Evolutionary conservation across 2,329 filamentous ascomycete genomes (phyloP), one percentile per base, ranked within the genome.

Genomic region (Fusarium sacchari): DNA sequence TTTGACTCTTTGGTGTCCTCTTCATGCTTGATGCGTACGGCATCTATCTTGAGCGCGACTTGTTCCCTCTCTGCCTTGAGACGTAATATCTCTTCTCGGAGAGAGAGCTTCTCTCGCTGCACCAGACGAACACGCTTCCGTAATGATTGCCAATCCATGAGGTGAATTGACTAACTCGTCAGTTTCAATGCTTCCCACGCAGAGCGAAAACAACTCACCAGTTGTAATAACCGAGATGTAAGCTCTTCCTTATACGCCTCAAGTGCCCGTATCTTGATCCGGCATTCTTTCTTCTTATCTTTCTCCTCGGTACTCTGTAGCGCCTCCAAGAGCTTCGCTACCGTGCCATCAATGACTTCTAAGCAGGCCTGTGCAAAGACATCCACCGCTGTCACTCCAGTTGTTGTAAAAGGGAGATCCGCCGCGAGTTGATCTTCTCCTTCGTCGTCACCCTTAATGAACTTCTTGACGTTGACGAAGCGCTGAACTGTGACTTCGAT

Each of bases 351-450:
- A 26, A 91, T 83, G 37, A 91, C 84, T 75, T 92, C 90, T 39
- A 90, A 86, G 76, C 88, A 92, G 20, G 91, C 84, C 71, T 91
- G 87, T 11, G 87, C 84, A 42, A 92, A 83, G 4, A 92, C 90
- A 73, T 92, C 90, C 6, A 92, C 83, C 0, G 88, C 85, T 53
- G 89, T 92, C 72, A 91, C 89, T 50, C 88, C 88, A 22, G 86
- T 84, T 73, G 86, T 87, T 0, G 85, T 82, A 68, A 87, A 89
- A 0, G 89, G 87, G 5, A 91, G 88, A 9, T 88, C 86, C 5
- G 82, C 77, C 49, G 85, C 84, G 8, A 89, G 81, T 1, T 87
- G 83, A 49, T 89, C 75, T 20, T 69, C 84, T 7, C 81, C 84
- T 6, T 81, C 80, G 26, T 83, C 81, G 14, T 80, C 79, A 7